These are phyloP conservation scores for Prunus salicina DNA, from an alignment of 306 rosid species.

Conservation along the genomic window DNA sequence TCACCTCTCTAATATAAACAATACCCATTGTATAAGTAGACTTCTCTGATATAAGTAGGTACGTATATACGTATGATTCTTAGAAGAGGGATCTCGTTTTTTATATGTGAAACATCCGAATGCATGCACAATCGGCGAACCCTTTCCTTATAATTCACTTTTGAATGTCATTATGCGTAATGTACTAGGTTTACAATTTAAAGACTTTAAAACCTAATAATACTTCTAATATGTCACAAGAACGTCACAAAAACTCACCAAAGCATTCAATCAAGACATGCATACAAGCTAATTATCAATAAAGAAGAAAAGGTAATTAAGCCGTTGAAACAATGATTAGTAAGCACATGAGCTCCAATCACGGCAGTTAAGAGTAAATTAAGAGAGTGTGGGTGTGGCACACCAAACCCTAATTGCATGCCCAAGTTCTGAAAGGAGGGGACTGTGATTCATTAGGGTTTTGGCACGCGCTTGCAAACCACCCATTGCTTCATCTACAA, in stretches of 20 bases:
- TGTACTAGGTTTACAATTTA: not conserved
- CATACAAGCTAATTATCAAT: not conserved
- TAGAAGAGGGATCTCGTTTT: too few relatives aligned
- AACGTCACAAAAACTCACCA: not conserved
- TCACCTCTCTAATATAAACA: too few relatives aligned
- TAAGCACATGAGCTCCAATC: constrained; percentile 39
- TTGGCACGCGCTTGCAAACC: constrained; percentile 14
- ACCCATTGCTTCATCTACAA: constrained; percentile 15
- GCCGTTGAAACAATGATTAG: constrained; percentile 34
- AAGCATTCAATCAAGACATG: too few relatives aligned
- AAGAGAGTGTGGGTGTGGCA: not conserved
- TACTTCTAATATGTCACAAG: not conserved
- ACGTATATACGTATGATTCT: too few relatives aligned
- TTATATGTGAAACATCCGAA: too few relatives aligned
- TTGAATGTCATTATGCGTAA: too few relatives aligned
- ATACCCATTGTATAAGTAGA: too few relatives aligned
- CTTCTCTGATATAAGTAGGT: too few relatives aligned
- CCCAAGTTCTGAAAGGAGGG: not conserved
- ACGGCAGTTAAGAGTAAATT: not conserved
- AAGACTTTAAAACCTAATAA: not conserved
- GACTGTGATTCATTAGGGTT: constrained; percentile 7
- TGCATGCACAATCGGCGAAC: too few relatives aligned
- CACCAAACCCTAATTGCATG: not conserved
- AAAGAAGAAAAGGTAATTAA: not conserved
- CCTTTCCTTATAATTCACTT: too few relatives aligned